Evolutionary conservation across 345 rosid species (phyloP).

Genomic region (Crucihimalaya himalaica): DNA sequence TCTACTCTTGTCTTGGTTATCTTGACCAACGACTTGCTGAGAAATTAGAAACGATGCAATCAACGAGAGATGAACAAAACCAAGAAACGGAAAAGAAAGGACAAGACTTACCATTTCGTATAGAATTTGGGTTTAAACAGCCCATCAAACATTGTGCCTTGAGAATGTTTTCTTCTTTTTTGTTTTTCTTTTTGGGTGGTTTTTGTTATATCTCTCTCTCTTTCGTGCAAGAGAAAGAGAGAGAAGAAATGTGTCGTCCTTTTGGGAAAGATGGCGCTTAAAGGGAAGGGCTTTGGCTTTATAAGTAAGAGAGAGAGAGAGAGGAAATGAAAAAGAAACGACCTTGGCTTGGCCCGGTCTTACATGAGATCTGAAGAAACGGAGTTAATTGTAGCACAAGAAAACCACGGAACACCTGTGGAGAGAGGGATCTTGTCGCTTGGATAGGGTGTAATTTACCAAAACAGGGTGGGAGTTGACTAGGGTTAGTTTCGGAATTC

Average conservation of each 20-base stretch:
- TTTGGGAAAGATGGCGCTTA: slow-evolving; percentile 10
- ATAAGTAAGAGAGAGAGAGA: neutral
- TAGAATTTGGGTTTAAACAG: slow-evolving; percentile 37
- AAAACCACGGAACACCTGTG: slow-evolving; percentile 29
- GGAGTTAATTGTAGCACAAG: slow-evolving; percentile 30
- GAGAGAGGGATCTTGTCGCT: slow-evolving; percentile 4
- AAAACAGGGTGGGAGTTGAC: slow-evolving; percentile 13
- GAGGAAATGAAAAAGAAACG: slow-evolving; percentile 25
- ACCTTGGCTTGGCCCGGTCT: slow-evolving; percentile 27
- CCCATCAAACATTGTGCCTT: slow-evolving; percentile 32
- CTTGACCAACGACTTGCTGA: slow-evolving; percentile 66
- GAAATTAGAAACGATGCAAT: neutral
- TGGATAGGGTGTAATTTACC: slow-evolving; percentile 20
- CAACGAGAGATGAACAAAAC: neutral
- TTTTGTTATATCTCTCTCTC: slow-evolving; percentile 42
- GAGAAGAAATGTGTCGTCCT: slow-evolving; percentile 35
- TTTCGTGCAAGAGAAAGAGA: slow-evolving; percentile 40
- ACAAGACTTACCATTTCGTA: slow-evolving; percentile 31
- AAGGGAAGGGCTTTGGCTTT: slow-evolving; percentile 4
- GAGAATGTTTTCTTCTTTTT: neutral
- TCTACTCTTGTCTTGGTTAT: slow-evolving; percentile 65
- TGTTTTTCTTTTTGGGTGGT: neutral
- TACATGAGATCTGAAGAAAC: slow-evolving; percentile 41
- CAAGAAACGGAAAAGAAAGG: neutral
- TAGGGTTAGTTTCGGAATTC: slow-evolving; percentile 19